phyloP scores from a whole-genome alignment of 1,284 basidiomycete genomes.

The Rhizopogon hawkerae region DNA sequence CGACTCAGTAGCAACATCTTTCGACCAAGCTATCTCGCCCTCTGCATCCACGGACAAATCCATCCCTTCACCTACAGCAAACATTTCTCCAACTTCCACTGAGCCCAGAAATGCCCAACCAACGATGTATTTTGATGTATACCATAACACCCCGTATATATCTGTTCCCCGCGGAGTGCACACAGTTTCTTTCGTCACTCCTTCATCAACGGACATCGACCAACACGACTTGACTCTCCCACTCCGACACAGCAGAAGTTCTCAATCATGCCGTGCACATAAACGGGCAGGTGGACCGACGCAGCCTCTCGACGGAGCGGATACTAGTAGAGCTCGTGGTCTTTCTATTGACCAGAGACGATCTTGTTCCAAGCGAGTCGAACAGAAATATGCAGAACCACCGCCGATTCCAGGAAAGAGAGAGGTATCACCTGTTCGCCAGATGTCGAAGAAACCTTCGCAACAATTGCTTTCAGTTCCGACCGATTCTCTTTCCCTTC shows the following conservation, averaged over 20 bases:
- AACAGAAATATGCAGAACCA: neutral
- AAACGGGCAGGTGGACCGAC: slow-evolving; percentile 2
- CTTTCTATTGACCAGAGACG: neutral
- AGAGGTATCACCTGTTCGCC: neutral
- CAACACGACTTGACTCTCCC: slow-evolving; percentile 11
- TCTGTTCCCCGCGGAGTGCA: slow-evolving; percentile 16
- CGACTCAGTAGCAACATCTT: neutral
- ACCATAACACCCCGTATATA: slow-evolving; percentile 15
- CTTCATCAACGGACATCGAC: slow-evolving; percentile 11
- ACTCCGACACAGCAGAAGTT: slow-evolving; percentile 23
- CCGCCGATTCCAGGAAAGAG: neutral
- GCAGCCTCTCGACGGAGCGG: neutral
- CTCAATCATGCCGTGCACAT: slow-evolving; percentile 13
- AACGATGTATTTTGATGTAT: slow-evolving; percentile 17
- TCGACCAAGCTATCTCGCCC: neutral
- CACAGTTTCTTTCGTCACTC: slow-evolving; percentile 14
- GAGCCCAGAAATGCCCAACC: slow-evolving; percentile 10
- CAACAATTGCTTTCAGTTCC: slow-evolving; percentile 18
- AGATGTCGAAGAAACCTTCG: slow-evolving; percentile 15
- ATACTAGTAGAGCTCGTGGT: neutral
- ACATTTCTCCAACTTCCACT: slow-evolving; percentile 13
- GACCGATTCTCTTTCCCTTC: slow-evolving; percentile 33
- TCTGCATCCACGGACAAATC: neutral
- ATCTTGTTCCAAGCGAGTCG: neutral
- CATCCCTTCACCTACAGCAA: neutral